Evolutionary conservation across 352 stramenopile species (phyloP).

Genomic region (Pythium dissimile): DNA sequence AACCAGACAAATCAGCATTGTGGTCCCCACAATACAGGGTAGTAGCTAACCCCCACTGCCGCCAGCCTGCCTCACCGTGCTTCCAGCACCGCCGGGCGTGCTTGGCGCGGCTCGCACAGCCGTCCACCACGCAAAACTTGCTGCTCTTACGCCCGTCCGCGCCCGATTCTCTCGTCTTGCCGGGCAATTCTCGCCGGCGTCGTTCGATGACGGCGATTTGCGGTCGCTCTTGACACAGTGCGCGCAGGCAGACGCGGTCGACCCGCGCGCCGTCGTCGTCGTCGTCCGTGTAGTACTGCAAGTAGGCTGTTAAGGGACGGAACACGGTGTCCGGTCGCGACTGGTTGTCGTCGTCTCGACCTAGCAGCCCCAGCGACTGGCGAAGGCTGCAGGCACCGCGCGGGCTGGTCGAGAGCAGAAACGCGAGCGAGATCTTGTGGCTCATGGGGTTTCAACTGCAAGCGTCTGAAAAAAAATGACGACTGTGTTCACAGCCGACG

Average conservation of each 20-base stretch:
- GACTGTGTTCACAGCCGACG: no score
- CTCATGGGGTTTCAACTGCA: no score
- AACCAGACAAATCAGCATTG: not conserved
- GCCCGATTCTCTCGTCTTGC: not conserved
- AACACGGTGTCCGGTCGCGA: no score
- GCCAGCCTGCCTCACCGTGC: conserved; percentile 6
- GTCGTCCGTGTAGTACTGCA: no score
- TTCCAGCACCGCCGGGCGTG: conserved; percentile 22
- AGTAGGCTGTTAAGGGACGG: conserved; percentile 3
- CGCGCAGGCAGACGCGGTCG: not conserved
- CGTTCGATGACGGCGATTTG: no score
- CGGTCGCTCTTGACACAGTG: not conserved
- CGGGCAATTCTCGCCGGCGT: not conserved
- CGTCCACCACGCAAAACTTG: conserved; percentile 19
- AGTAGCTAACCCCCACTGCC: no score
- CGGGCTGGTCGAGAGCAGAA: not conserved
- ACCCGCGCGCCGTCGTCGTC: not conserved
- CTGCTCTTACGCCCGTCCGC: conserved; percentile 6
- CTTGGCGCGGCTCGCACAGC: conserved; percentile 21
- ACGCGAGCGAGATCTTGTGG: conserved; percentile 9
- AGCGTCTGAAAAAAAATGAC: no score
- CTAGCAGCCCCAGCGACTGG: not conserved
- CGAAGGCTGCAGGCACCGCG: not conserved
- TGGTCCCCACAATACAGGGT: no score
- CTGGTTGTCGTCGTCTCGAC: no score